Conservation (phyloP, 148 eudicot species). For the Rhododendron mucronatum region DNA sequence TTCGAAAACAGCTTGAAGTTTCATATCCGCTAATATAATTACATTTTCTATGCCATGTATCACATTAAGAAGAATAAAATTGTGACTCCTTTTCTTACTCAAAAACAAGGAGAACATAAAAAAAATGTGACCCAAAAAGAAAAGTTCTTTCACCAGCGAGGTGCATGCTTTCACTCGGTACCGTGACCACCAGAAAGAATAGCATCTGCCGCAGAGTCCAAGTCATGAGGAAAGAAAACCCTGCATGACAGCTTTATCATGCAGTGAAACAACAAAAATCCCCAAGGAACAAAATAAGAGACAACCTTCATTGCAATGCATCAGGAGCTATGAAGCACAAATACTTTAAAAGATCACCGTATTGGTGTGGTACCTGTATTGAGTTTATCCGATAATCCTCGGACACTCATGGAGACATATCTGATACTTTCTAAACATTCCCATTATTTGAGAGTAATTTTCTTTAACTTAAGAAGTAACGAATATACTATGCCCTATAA, state of each 20-base stretch:
- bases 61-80: neutral
- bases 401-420: neutral
- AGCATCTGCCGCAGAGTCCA: conserved; percentile 92
- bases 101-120: neutral
- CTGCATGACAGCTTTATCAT: conserved; percentile 34
- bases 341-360: neutral
- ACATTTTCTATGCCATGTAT: neutral
- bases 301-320: neutral
- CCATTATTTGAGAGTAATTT: neutral
- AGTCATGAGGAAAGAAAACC: conserved; percentile 88
- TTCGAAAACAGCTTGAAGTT: neutral
- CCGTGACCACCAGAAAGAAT: conserved; percentile 49
- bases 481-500: neutral
- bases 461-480: neutral
- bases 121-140: neutral
- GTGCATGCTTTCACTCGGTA: conserved; percentile 24
- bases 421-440: neutral
- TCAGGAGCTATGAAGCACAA: neutral
- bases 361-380: neutral
- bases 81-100: neutral
- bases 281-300: neutral
- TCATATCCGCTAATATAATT: neutral
- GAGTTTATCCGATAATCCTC: neutral
- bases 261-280: neutral
- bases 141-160: neutral